Conservation (phyloP, 1,284 basidiomycete genomes). For the Ustilago crameri region DNA sequence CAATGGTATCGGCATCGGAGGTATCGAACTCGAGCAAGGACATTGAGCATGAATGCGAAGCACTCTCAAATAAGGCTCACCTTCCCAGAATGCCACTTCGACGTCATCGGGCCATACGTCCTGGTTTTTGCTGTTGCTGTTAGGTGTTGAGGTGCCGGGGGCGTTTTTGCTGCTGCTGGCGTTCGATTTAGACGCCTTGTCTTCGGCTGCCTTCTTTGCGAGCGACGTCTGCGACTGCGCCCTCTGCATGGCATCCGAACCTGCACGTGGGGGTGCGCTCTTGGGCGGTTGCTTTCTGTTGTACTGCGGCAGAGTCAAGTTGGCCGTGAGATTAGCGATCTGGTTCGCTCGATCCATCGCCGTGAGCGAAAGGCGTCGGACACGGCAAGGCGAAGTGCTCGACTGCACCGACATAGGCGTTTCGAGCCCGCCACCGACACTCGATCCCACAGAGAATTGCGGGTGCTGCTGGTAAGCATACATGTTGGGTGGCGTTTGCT, state of each 20-base stretch:
- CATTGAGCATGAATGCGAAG: background rate
- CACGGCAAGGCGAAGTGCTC: slow-evolving; percentile 34
- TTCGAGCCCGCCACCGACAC: slow-evolving; percentile 32
- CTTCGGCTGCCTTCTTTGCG: slow-evolving; percentile 6
- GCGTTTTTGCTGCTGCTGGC: slow-evolving; percentile 7
- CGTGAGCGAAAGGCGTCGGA: slow-evolving; percentile 44
- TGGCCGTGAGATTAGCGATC: slow-evolving; percentile 53
- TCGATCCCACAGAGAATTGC: slow-evolving; percentile 50
- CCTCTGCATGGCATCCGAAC: slow-evolving; percentile 50
- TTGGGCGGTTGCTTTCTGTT: slow-evolving; percentile 37
- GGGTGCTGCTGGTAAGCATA: slow-evolving; percentile 43
- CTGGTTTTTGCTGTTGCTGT: slow-evolving; percentile 61
- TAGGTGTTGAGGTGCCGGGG: slow-evolving; percentile 20
- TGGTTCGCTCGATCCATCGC: slow-evolving; percentile 35
- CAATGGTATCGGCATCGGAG: background rate
- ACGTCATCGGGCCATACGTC: slow-evolving; percentile 70
- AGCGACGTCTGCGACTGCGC: slow-evolving; percentile 31
- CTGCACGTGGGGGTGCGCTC: slow-evolving; percentile 46
- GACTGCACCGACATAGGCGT: slow-evolving; percentile 47
- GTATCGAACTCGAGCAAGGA: background rate
- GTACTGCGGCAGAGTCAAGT: slow-evolving; percentile 35
- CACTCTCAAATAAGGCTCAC: slow-evolving; percentile 43
- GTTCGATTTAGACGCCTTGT: slow-evolving; percentile 19
- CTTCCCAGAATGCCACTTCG: slow-evolving; percentile 70
- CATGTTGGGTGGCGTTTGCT: slow-evolving; percentile 55